phyloP scores from a whole-genome alignment of 2,329 filamentous ascomycete genomes.

The Hawksworthiomyces lignivorus region DNA sequence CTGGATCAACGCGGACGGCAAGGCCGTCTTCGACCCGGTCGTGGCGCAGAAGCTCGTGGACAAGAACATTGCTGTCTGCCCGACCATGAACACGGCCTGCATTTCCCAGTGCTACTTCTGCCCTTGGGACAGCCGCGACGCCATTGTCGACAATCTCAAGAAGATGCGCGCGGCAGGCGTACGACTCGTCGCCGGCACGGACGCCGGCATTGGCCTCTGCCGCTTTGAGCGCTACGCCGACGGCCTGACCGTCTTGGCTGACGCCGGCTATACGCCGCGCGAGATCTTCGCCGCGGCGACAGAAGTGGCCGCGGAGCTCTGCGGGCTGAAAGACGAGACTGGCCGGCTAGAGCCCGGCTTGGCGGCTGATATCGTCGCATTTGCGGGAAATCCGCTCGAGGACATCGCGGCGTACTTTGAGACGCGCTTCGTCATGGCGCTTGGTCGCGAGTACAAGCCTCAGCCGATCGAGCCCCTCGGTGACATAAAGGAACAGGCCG shows the following conservation, averaged over 20 bases:
- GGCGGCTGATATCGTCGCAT: slow-evolving; percentile 8
- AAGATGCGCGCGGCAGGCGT: slow-evolving; percentile 10
- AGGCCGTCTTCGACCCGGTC: slow-evolving; percentile 6
- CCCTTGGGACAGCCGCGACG: slow-evolving; percentile 11
- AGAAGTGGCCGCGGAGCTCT: slow-evolving; percentile 9
- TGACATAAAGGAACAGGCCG: slow-evolving; percentile 9
- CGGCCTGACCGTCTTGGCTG: slow-evolving; percentile 8
- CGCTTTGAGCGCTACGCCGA: slow-evolving; percentile 14
- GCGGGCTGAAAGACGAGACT: slow-evolving; percentile 8
- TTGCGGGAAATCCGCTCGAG: slow-evolving; percentile 10
- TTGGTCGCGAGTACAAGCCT: slow-evolving; percentile 3
- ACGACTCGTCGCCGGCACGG: slow-evolving; percentile 8
- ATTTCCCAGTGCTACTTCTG: slow-evolving; percentile 13
- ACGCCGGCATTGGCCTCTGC: slow-evolving; percentile 10
- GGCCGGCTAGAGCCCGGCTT: slow-evolving; percentile 10
- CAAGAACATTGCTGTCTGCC: slow-evolving; percentile 12
- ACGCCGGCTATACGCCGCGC: slow-evolving; percentile 9
- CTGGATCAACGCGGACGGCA: slow-evolving; percentile 8
- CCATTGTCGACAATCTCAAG: slow-evolving; percentile 8
- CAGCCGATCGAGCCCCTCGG: slow-evolving; percentile 5
- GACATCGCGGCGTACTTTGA: slow-evolving; percentile 3
- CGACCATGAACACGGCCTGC: slow-evolving; percentile 16
- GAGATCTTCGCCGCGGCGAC: slow-evolving; percentile 11
- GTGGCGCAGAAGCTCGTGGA: slow-evolving; percentile 11
- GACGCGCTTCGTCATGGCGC: slow-evolving; percentile 10